Base-by-base conservation (phyloP, 208 protist genomes). In the Trichomonas tenax region DNA sequence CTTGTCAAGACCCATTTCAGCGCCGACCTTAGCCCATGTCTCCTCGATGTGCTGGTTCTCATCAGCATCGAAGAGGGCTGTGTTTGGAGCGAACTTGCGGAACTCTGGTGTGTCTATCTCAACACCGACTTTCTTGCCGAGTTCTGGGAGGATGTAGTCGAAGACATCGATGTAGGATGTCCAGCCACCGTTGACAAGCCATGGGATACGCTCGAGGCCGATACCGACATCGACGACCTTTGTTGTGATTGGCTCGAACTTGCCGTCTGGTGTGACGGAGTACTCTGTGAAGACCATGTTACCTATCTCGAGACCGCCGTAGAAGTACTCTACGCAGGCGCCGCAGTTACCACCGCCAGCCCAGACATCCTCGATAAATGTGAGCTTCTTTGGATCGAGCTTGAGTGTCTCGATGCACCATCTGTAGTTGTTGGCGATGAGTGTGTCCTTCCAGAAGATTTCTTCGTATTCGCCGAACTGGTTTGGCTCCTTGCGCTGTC, bases 211-310 rank as follows among this genome's bases (percentile, higher is more conserved):
- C 38, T 96, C 93, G 31, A 96, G 44, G 21, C 93, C 93, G 72
- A 96, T 96, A 31, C 93, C 93, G 23, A 96, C 93, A 82, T 96
- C 93, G 36, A 96, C 63, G 41, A 96, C 93, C 44, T 96, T 96
- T 45, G 63, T 82, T 40, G n/a, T 21, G 34, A 96, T 63, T 82
- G 48, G 51, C 6, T 4, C 10, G 36, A 63, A 96, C 45, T 63
- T n/a, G 45, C 49, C 45, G 10, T 26, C 10, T 40, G 41, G 38
- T 84, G 48, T 41, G 44, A 96, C 93, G 26, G 51, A 17, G 34
- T 96, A 96, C 31, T 96, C 51, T 49, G 63, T 96, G 93, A 96
- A 96, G 38, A 96, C 93, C 93, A 96, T 96, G 49, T 96, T 96
- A 44, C 93, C 93, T 4, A 96, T 82, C 45, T 96, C 93, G 41